A percentile compares a stretch with the other conserved stretches of the same genome.
Evolutionary conservation across 805 yeast species (phyloP).

Genomic region (Ogataea siamensis): DNA sequence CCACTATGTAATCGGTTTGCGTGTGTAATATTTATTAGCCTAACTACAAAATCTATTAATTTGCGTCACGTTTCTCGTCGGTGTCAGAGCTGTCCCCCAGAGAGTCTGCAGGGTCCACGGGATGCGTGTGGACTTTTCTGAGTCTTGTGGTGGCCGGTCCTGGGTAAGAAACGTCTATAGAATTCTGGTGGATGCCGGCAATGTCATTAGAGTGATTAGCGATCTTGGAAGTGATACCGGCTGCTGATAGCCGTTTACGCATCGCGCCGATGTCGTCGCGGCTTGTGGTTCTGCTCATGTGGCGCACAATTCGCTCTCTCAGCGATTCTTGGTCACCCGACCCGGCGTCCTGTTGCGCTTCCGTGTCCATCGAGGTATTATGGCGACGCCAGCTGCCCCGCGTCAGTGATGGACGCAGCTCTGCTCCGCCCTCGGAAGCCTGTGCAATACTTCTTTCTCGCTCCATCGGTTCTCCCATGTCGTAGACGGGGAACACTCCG

Average conservation of each 20-base stretch:
- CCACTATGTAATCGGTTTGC: constrained; percentile 2
- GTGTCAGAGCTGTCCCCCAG: constrained; percentile 2
- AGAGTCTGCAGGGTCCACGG: not conserved
- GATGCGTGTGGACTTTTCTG: not conserved
- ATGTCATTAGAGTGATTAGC: constrained; percentile 43
- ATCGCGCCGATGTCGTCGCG: constrained; percentile 32
- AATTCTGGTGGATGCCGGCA: constrained; percentile 40
- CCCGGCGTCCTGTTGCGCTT: constrained; percentile 16
- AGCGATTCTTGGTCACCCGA: constrained; percentile 2
- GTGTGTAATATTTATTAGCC: not conserved
- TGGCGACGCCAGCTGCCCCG: constrained; percentile 20
- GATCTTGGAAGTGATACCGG: constrained; percentile 41
- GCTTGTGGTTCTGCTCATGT: constrained; percentile 33
- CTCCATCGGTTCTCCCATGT: constrained; percentile 66
- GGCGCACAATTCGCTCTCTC: constrained; percentile 24
- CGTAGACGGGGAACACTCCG: constrained; percentile 77
- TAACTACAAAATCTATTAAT: not conserved
- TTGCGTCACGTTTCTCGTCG: constrained; percentile 4
- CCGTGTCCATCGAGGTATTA: constrained; percentile 21
- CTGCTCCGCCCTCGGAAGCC: constrained; percentile 5
- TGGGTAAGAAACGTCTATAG: constrained; percentile 17
- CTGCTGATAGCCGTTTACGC: constrained; percentile 33
- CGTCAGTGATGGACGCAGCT: constrained; percentile 22
- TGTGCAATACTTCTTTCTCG: constrained; percentile 58
- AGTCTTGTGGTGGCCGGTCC: not conserved